Base-by-base conservation (phyloP, 495 filamentous ascomycete species). In the Xylaria nigripes region DNA sequence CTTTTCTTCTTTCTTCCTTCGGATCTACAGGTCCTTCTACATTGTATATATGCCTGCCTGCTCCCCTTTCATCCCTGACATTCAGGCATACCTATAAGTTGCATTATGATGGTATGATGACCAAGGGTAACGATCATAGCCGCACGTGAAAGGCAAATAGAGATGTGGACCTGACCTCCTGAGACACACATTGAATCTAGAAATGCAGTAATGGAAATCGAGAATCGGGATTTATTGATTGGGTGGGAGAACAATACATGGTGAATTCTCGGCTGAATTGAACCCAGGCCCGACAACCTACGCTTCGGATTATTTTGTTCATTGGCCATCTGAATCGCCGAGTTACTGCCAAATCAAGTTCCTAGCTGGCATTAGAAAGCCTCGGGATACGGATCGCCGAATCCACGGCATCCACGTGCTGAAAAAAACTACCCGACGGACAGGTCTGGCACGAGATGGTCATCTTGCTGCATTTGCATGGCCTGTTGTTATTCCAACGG, bases 201-300 rank as follows among this genome's bases (percentile, higher is more conserved):
- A 19, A 42, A 27, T 55, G 52, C 49, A 45, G 46, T 55, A 55
- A 55, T 45, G 36, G 36, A 9, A 40, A 40, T 3, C 2, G n/a
- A 50, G 21, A 50, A 49, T 22, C 36, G 15, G 27, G 32, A 36
- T 44, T 44, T 45, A 49, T 50, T 55, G 46, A 55, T 55, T 55
- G 46, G 53, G 24, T 50, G 46, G 38, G 15, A 19, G 36, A 44
- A 29, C 13, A 30, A 24, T 18, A 50, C 19, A 45, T 27, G 46
- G 53, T 29, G 53, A 50, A 46, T 45, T 45, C 27, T 47, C 53
- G 53, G 53, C 53, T 55, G 53, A 45, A 55, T 50, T 34, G 38
- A 45, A 27, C 23, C 45, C 38, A 50, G 49, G 27, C 51, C 43
- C 19, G 53, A 44, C 27, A 10, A 32, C 32, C 38, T 19, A 43